Conservation (phyloP, 441 rosid genomes). For the Arabidopsis hybrid region DNA sequence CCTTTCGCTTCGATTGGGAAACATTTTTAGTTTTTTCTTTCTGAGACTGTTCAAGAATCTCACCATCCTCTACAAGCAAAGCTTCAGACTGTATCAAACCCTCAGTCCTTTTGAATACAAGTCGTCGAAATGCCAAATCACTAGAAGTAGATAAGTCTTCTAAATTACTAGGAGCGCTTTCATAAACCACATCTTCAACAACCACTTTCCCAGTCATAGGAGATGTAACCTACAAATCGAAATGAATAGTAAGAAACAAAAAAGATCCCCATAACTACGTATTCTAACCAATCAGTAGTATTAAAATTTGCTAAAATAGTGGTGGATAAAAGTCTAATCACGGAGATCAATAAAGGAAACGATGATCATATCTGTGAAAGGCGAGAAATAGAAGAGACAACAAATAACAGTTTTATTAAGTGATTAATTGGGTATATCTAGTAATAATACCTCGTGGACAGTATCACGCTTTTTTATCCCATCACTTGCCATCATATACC, state of each 20-base stretch:
- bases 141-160: slow-evolving; percentile 50
- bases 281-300: not conserved
- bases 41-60: slow-evolving; percentile 45
- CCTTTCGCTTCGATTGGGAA: slow-evolving; percentile 61
- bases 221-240: slow-evolving; percentile 65
- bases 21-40: slow-evolving; percentile 49
- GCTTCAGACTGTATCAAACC: slow-evolving; percentile 94
- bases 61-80: slow-evolving; percentile 58
- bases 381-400: slow-evolving; percentile 7
- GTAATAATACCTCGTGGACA: slow-evolving; percentile 61
- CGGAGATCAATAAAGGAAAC: not conserved
- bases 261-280: slow-evolving; percentile 1
- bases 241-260: slow-evolving; percentile 9
- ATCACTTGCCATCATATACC: slow-evolving; percentile 95
- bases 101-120: slow-evolving; percentile 82
- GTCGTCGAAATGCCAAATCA: slow-evolving; percentile 82
- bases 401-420: not conserved
- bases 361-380: not conserved
- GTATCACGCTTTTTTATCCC: slow-evolving; percentile 67
- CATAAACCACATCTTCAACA: slow-evolving; percentile 88
- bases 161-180: slow-evolving; percentile 56
- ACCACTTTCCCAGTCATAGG: slow-evolving; percentile 70
- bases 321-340: not conserved
- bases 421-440: not conserved
- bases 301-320: not conserved